Evolutionary conservation across 495 filamentous ascomycete species (phyloP).

Genomic region (Penicillium waksmanii): DNA sequence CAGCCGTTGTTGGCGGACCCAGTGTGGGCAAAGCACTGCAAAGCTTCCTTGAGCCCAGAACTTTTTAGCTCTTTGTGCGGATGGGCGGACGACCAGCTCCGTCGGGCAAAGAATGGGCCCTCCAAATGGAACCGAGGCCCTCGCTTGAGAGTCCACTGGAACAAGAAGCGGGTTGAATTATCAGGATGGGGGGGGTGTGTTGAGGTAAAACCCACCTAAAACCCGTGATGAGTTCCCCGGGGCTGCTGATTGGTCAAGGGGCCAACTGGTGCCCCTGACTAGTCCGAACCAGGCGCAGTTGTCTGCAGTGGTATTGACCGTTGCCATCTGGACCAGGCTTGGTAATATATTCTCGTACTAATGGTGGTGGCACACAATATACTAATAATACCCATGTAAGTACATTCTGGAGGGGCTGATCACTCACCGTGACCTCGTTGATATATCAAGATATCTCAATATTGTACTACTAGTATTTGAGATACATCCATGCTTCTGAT

Average conservation of each 20-base stretch:
- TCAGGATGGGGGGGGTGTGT: background rate
- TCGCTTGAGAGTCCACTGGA: background rate
- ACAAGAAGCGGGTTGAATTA: background rate
- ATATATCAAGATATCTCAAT: background rate
- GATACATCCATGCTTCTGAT: background rate
- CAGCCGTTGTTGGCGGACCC: slow-evolving; percentile 30
- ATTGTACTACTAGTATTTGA: background rate
- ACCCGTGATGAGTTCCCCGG: slow-evolving; percentile 16
- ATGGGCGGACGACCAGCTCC: slow-evolving; percentile 15
- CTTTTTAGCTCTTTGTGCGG: slow-evolving; percentile 11
- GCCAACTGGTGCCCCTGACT: slow-evolving; percentile 26
- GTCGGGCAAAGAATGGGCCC: slow-evolving; percentile 2
- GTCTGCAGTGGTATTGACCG: slow-evolving; percentile 1
- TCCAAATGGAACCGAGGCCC: slow-evolving; percentile 1
- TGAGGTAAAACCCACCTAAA: slow-evolving; percentile 1
- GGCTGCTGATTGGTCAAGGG: slow-evolving; percentile 14
- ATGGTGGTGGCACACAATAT: background rate
- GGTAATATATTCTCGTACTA: background rate
- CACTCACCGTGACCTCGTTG: background rate
- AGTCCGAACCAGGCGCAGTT: slow-evolving; percentile 3
- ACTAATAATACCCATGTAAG: background rate
- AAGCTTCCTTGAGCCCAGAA: slow-evolving; percentile 21
- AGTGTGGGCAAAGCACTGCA: slow-evolving; percentile 23
- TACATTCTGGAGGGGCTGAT: background rate
- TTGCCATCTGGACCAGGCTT: background rate